Evolutionary conservation across 2,329 filamentous ascomycete species (phyloP).

Genomic region (Anisogramma anomala): DNA sequence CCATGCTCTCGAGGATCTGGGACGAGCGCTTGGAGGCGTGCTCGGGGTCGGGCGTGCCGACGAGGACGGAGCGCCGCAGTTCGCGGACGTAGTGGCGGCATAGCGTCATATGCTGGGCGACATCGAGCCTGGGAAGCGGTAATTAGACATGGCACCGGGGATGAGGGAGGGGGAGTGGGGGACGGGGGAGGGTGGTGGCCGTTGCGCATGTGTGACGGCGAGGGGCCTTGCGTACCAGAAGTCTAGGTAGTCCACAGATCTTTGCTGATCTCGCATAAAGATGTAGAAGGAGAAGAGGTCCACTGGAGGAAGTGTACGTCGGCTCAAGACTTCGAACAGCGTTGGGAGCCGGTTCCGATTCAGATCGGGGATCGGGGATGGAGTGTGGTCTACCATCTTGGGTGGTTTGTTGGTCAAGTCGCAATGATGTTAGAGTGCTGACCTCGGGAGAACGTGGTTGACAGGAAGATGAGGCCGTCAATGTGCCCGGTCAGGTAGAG

Average conservation of each 20-base stretch:
- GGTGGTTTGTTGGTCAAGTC: not conserved
- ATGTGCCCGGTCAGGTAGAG: not conserved
- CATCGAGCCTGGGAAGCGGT: slow-evolving; percentile 68
- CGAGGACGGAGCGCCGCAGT: slow-evolving; percentile 80
- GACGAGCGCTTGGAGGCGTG: slow-evolving; percentile 75
- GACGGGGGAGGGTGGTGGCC: too few relatives aligned
- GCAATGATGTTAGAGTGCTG: not conserved
- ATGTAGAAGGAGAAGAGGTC: slow-evolving; percentile 99
- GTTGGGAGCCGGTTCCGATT: slow-evolving; percentile 79
- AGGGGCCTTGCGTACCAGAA: slow-evolving; percentile 62
- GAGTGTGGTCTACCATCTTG: slow-evolving; percentile 30
- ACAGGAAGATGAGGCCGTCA: not conserved
- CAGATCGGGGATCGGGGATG: slow-evolving; percentile 47
- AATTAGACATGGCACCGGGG: slow-evolving; percentile 16
- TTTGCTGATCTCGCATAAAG: slow-evolving; percentile 97
- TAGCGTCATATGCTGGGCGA: slow-evolving; percentile 95
- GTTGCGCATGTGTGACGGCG: too few relatives aligned
- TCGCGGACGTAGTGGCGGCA: slow-evolving; percentile 96
- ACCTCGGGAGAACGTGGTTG: not conserved
- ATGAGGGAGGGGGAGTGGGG: not conserved
- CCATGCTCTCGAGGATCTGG: slow-evolving; percentile 59
- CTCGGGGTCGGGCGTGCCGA: slow-evolving; percentile 85
- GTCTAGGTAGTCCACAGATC: slow-evolving; percentile 94
- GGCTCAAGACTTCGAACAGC: slow-evolving; percentile 88
- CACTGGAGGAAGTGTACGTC: slow-evolving; percentile 87